These are phyloP conservation scores for Irpex sp. DNA, from an alignment of 1,284 basidiomycete genomes.

Conservation along the genomic window DNA sequence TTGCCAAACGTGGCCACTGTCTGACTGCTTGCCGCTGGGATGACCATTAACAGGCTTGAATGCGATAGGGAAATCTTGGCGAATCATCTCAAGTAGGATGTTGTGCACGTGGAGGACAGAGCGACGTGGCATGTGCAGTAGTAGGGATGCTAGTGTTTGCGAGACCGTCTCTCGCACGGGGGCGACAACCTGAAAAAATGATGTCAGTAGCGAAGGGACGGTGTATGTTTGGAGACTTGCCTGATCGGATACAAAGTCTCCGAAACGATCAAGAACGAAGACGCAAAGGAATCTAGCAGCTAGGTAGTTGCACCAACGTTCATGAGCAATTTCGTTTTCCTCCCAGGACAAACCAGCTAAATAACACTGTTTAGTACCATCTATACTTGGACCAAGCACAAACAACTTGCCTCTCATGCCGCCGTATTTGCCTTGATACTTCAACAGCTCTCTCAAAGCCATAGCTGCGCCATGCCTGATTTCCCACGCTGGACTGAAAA, in stretches of 20 bases:
- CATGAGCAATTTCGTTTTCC: conserved; percentile 69
- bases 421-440: conserved; percentile 79
- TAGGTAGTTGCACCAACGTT: conserved; percentile 87
- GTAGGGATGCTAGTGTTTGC: conserved; percentile 88
- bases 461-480: conserved; percentile 92
- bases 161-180: conserved; percentile 97
- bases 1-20: conserved; percentile 86
- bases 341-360: conserved; percentile 26
- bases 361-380: background rate
- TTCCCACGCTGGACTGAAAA: conserved; percentile 92
- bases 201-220: background rate
- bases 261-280: conserved; percentile 95
- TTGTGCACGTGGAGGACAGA: conserved; percentile 80
- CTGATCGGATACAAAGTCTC: conserved; percentile 96
- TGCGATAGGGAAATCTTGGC: conserved; percentile 68
- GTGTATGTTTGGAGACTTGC: conserved; percentile 25
- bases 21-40: conserved; percentile 22
- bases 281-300: conserved; percentile 87
- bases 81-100: conserved; percentile 90
- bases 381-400: background rate
- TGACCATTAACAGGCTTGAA: conserved; percentile 36
- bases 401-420: conserved; percentile 68
- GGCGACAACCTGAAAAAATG: conserved; percentile 73
- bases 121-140: conserved; percentile 80
- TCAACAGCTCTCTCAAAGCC: conserved; percentile 87